Base-by-base conservation (phyloP, 345 rosid genomes). In the Citrus reticulata region DNA sequence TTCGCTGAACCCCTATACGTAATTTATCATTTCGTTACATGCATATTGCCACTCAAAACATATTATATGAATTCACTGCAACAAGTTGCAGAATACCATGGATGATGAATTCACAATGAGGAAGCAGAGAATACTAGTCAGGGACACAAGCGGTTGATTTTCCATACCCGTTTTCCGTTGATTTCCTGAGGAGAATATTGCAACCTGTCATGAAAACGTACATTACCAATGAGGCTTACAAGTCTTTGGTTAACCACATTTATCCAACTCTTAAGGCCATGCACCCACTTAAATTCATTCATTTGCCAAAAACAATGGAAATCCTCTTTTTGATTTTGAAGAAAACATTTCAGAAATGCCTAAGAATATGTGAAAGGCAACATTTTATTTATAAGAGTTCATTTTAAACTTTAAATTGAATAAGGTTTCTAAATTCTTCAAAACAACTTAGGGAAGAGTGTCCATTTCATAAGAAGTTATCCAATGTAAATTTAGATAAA, bases 91-190 rank as follows among this genome's bases (percentile, higher is more conserved):
- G 10, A 29, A 58, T 62, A 77, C 69, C 82, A 32, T 35, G 35
- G 24, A 24, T 13, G 78, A 66, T 68, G 72, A 68, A 78, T 64
- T 87, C 87, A 86, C 77, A 88, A 58, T 6, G 89, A 73, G 39
- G 91, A 88, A 69, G 88, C 77, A 42, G 86, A 77, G 75, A 75
- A 68, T 75, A 75, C 46, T 82, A 86, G 86, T 95, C 93, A 93
- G 57, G 98, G 99, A 73, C 94, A 93, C 94, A 95, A 83, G 58
- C 99, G 91, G 46, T 79, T 80, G 55, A 93, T 87, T 84, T 73
- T 89, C 98, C 98, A 95, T 14, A 32, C 81, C 39, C n/a, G 80
- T 63, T 81, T 88, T 60, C 92, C 90, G 27, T 90, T 77, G 8
- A 85, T 79, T 74, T 91, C 93, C 78, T 86, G 87, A 57, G 90